Base-by-base conservation (phyloP, 768 basidiomycete genomes). In the Tephrocybe sp. region DNA sequence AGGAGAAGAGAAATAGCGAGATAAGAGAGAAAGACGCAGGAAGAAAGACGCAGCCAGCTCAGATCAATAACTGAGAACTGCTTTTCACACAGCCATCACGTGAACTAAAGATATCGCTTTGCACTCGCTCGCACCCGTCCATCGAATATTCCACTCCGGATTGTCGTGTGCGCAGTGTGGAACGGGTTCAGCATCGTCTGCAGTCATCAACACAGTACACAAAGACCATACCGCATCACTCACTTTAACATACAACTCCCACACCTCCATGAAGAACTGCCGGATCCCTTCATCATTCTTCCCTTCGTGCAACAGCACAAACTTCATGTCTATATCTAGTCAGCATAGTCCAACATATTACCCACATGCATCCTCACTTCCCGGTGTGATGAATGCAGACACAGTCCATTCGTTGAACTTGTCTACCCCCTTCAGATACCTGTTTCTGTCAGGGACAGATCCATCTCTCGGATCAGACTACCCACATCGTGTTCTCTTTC, bases 391-490 rank as follows among this genome's bases (percentile, higher is more conserved):
- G 70, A 98, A 98, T 25, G 91, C 93, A 13, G 97, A 98, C 16
- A 98, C 86, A 2, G 85, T 95, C 97, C 97, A 99, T 65, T 98
- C 97, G 63, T 98, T 98, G 71, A 98, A 97, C 72, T 88, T 92
- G 77, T 99, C 97, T 51, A 98, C 85, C 15, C 86, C 82, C 64
- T 95, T 96, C 49, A 98, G 76, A 68, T 98, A 98, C 89, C 97
- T 98, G 64, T 18, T 9, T 45, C 46, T 47, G 59, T 44, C 64
- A 55, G 34, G 50, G 47, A 38, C 39, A 42, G 31, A 48, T 34
- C 44, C 54, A 42, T 16, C 51, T 41, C 38, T 15, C 42, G 26
- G 55, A 51, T 51, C 46, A 24, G 36, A 36, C 54, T 48, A 75
- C 86, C 58, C 68, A 90, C 91, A 92, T 92, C 52, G 78, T 71